phyloP scores from a whole-genome alignment of 371 early-diverging fungal species.

The Mucor racemosus region DNA sequence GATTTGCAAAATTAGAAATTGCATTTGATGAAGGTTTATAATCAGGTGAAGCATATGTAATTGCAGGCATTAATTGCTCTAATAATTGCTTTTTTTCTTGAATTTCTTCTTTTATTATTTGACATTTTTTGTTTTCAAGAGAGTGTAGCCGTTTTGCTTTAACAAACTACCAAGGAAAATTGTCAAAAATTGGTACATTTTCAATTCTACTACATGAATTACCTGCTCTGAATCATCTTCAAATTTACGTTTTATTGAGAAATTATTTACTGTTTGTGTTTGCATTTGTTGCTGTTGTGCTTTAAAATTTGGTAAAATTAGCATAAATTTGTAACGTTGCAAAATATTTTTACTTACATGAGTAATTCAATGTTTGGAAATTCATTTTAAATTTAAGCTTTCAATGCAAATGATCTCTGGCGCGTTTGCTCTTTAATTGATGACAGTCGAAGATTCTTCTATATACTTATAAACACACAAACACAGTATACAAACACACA shows the following conservation, averaged over 20 bases:
- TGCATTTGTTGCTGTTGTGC: slow-evolving; percentile 8
- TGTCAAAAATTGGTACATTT: neutral
- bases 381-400: neutral
- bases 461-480: neutral
- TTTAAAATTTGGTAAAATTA: neutral
- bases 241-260: slow-evolving; percentile 1
- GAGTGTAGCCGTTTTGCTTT: neutral
- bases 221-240: slow-evolving; percentile 4
- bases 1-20: neutral
- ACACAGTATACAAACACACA: neutral
- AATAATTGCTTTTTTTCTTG: neutral
- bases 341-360: neutral
- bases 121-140: neutral
- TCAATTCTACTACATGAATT: neutral
- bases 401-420: neutral
- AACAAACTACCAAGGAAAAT: neutral
- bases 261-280: neutral
- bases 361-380: neutral
- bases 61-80: neutral
- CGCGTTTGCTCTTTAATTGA: neutral
- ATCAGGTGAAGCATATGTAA: slow-evolving; percentile 4
- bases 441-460: neutral
- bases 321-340: slow-evolving; percentile 9
- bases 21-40: slow-evolving; percentile 2
- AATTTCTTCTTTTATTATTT: neutral